Base-by-base conservation (phyloP, 2,329 filamentous ascomycete species). In the Ascochyta clinopodiicola region DNA sequence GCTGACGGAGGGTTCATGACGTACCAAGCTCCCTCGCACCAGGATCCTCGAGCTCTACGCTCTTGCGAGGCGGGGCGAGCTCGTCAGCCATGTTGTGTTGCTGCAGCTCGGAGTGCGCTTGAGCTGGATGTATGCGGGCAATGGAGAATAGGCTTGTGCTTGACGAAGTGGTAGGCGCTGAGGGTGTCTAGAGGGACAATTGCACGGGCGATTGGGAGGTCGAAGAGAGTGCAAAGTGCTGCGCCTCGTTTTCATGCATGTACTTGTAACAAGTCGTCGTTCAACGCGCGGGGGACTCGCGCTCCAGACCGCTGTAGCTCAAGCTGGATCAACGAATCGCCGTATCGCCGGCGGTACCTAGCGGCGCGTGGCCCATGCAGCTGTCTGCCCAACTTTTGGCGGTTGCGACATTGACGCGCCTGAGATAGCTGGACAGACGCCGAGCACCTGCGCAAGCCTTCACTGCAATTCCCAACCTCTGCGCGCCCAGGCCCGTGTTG, bases 11-110 rank as follows among this genome's bases (percentile, higher is more conserved):
- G 29, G 17, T n/a, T 24, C 17, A 17, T n/a, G 29, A 61, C 77
- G 64, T 76, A 85, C 83, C 78, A 59, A 82, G 77, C 60, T 84
- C 82, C 68, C 81, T 81, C 62, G 83, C 83, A 64, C 84, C 84
- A 25, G 82, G 71, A 63, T 86, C 84, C 66, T 85, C 78, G 40
- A 83, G 71, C 73, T 84, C 82, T 24, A 80, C 77, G 62, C 81
- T 83, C 72, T 82, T 83, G 60, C 77, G 76, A 46, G 84, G 83
- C 58, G 82, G 82, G 65, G 82, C 76, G 61, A 86, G 76, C 57
- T 76, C 73, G 68, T 80, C 66, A 46, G 66, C 52, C 76, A 78
- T 78, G 68, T 64, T 59, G 51, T 24, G 25, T 24, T 4, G 25
- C 12, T n/a, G 19, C 25, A 25, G 13, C 19, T 38, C 19, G 2